Evolutionary conservation across 805 yeast genomes (phyloP), one percentile per base, ranked within the genome.

Genomic region (Naumovozyma dairenensis): DNA sequence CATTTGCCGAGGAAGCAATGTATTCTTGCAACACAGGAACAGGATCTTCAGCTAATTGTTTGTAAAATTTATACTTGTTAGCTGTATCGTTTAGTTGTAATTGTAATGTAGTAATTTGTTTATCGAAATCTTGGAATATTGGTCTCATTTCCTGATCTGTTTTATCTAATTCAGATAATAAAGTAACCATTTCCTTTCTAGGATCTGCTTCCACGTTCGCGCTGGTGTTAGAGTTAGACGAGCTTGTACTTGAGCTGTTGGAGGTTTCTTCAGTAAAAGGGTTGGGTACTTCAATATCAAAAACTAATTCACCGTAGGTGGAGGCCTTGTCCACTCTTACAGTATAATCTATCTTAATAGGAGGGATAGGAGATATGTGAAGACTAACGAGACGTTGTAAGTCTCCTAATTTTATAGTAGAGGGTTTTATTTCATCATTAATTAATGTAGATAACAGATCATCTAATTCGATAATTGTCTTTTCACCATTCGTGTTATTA

Each of bases 1-100:
- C 82, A 39, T 85, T 83, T 12, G 85, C 67, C 56, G 92, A 94
- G 28, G 85, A 78, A 28, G 77, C 80, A 40, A 77, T 65, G 72
- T 94, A 82, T 33, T 74, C 69, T 35, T 77, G 66, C 45, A 92
- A 61, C 47, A 85, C 83, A 16, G 68, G 68, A 3, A 77, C 79
- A 0, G 98, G 97, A 49, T 87, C 76, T 29, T 78, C 69, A 26
- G 82, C 67, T 39, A 92, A 64, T 41, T 77, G 76, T 21, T 73
- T 62, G 60, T 81, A 89, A 59, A 92, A 92, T 37, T 75, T 80
- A 40, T 82, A 79, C 53, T 85, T 81, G 40, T 78, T 66, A 56
- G 72, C 64, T 12, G 70, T 59, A 25, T 63, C 62, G 46, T 72
- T 68, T 26, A 76, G 60, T 49, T 74, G 77, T 15, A 74, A 60